Evolutionary conservation across 257 asterid genomes (phyloP).

Genomic region (Solanum ahanhuiri): DNA sequence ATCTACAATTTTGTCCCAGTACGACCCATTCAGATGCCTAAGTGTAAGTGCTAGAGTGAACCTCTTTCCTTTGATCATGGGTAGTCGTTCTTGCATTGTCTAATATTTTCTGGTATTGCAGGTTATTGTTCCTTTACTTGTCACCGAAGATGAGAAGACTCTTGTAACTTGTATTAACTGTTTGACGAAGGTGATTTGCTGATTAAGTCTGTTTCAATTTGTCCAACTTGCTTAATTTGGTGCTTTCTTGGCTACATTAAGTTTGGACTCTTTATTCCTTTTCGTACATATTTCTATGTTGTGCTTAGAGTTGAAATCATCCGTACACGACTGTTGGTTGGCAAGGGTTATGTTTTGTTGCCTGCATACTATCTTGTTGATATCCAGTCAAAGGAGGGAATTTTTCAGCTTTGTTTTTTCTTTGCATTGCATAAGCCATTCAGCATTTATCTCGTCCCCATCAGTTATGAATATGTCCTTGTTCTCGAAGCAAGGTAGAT

Average conservation of each 20-base stretch:
- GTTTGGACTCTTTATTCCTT: background rate
- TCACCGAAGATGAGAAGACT: conserved; percentile 91
- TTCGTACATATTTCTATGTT: background rate
- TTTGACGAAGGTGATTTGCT: conserved; percentile 67
- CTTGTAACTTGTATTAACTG: conserved; percentile 93
- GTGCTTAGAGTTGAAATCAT: background rate
- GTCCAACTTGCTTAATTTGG: background rate
- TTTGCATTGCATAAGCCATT: background rate
- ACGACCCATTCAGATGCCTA: conserved; percentile 86
- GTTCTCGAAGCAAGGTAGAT: background rate
- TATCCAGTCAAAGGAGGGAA: background rate
- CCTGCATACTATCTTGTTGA: background rate
- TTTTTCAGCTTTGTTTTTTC: background rate
- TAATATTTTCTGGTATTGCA: conserved; percentile 22
- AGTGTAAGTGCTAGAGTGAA: conserved; percentile 46
- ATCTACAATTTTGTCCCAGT: conserved; percentile 65
- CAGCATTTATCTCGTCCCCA: background rate
- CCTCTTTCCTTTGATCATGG: background rate
- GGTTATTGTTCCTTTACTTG: conserved; percentile 93
- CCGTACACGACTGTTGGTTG: background rate
- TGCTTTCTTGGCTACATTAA: background rate
- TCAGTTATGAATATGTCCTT: background rate
- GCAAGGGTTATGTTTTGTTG: background rate
- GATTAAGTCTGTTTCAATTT: background rate
- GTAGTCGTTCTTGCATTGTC: background rate